Conservation (phyloP, 345 rosid species). For the Hibiscus tridactylites region DNA sequence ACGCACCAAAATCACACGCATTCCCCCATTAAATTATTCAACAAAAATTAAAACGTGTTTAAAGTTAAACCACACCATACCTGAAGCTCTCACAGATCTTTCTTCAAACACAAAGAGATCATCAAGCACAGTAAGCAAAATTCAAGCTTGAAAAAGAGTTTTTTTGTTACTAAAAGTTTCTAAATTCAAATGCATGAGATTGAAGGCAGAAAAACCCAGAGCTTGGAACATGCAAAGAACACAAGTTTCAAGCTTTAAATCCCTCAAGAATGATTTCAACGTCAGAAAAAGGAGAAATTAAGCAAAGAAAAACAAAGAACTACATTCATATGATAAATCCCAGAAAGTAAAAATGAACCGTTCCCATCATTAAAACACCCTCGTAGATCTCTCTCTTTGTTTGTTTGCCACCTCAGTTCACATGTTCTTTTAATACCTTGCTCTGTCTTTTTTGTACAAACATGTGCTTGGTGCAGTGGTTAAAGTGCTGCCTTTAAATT, state of each 20-base stretch:
- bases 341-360: neutral
- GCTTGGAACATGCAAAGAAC: neutral
- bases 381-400: neutral
- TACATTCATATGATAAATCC: neutral
- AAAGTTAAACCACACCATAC: neutral
- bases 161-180: too few relatives aligned
- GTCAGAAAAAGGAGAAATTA: neutral
- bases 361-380: neutral
- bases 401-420: neutral
- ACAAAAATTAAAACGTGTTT: neutral
- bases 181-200: neutral
- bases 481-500: too few relatives aligned
- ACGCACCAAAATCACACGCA: neutral
- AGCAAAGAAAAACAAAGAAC: neutral
- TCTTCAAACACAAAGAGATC: neutral
- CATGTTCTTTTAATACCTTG: neutral
- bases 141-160: too few relatives aligned
- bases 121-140: neutral
- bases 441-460: neutral
- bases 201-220: neutral
- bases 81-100: neutral
- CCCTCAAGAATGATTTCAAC: neutral
- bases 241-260: neutral
- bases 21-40: neutral
- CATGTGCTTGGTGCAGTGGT: too few relatives aligned